Base-by-base conservation (phyloP, 768 basidiomycete genomes). In the Termitomyces eurrhizus region DNA sequence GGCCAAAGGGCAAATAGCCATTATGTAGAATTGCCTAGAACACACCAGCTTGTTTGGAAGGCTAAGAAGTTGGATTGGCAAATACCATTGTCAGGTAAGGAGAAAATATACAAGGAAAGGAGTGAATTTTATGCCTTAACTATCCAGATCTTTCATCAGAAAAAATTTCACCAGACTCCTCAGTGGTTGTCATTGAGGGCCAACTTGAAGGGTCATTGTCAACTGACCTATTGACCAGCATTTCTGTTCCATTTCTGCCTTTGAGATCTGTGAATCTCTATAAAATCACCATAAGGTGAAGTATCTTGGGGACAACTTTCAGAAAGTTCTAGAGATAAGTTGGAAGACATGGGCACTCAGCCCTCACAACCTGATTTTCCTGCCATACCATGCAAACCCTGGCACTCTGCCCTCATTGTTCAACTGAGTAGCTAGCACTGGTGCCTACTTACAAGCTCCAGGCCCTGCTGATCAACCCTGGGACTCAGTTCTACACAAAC, bases 131-230 rank as follows among this genome's bases (percentile, higher is more conserved):
- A 85, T 69, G 14, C 78, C 73, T 13, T 79, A 75, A 61, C 72
- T 84, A 65, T 83, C 76, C 24, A 86, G 69, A 12, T 48, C 62
- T n/a, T 75, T 67, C 7, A 83, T 69, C 2, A 78, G 76, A 62
- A 80, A 64, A 86, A 84, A 60, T 85, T 82, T 56, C 45, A 56
- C 80, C n/a, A 59, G 75, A 74, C 46, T 57, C 60, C 32, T 66
- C 61, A 41, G n/a, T 21, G 39, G 56, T 57, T 11, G 35, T 33
- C 56, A 53, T 62, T 5, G 12, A 48, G 13, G 26, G n/a, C n/a
- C 13, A 16, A 32, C 32, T 16, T 9, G 26, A 8, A 18, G 16
- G 14, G 12, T 11, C 4, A 21, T 37, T 52, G 13, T 26, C 52
- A 44, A n/a, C 3, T 37, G 37, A 29, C 14, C 37, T n/a, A 21